These are phyloP conservation scores for Epichloe aotearoae DNA, from an alignment of 2,329 filamentous ascomycete genomes.

Conservation along the genomic window DNA sequence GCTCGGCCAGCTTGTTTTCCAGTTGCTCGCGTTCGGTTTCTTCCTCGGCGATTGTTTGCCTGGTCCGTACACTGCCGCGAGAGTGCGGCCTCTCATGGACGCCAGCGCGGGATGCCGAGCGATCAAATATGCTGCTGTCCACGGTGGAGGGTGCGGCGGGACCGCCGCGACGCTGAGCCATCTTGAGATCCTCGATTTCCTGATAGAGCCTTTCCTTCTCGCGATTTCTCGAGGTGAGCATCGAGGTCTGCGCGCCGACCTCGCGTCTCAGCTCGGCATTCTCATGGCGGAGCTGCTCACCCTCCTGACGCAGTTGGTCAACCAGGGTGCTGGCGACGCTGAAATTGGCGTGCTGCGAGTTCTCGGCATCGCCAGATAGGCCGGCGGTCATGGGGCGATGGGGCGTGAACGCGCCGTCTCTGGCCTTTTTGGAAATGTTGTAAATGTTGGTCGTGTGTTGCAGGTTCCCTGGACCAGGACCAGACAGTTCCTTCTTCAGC, in stretches of 20 bases:
- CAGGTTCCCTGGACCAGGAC: conserved; percentile 20
- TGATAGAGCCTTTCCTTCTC: conserved; percentile 93
- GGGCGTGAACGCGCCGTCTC: conserved; percentile 29
- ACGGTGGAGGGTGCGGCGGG: conserved; percentile 48
- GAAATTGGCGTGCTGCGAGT: conserved; percentile 36
- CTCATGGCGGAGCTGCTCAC: conserved; percentile 72
- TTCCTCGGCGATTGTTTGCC: conserved; percentile 45
- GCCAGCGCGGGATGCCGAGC: conserved; percentile 77
- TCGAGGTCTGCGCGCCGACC: conserved; percentile 89
- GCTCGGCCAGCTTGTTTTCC: conserved; percentile 68
- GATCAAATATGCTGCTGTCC: conserved; percentile 83
- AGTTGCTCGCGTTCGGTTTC: conserved; percentile 76
- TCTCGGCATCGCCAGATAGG: conserved; percentile 36
- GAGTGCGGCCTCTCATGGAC: conserved; percentile 59
- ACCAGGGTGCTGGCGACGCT: conserved; percentile 54
- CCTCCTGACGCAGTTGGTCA: conserved; percentile 58
- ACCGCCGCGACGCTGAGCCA: conserved; percentile 63
- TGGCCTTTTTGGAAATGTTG: conserved; percentile 46
- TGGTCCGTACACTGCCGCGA: conserved; percentile 54
- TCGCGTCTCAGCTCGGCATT: conserved; percentile 86
- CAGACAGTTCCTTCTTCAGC: conserved; percentile 44
- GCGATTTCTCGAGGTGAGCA: conserved; percentile 89
- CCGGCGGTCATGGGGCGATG: conserved; percentile 37
- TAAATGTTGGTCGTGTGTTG: conserved; percentile 54
- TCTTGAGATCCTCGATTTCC: conserved; percentile 93